These are phyloP conservation scores for Phycomyces blakesleeanus DNA, from an alignment of 192 early-diverging fungal species.

Conservation along the genomic window DNA sequence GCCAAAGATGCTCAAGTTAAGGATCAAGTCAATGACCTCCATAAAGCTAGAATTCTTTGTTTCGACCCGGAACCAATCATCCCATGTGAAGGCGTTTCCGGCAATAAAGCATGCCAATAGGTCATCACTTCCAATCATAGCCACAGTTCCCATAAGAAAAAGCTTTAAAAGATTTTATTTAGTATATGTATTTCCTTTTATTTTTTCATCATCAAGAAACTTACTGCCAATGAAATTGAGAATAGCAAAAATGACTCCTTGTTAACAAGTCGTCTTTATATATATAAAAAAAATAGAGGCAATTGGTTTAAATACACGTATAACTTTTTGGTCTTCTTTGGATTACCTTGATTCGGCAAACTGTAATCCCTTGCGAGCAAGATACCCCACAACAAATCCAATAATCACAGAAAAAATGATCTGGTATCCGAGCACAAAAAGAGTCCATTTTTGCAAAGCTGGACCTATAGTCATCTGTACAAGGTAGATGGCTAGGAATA, in stretches of 20 bases:
- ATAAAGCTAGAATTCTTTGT: conserved; percentile 73
- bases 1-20: conserved; percentile 86
- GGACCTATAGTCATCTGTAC: conserved; percentile 48
- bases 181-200: too few species aligned
- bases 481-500: conserved; percentile 71
- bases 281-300: too few species aligned
- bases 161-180: conserved; percentile 20
- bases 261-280: conserved; percentile 82
- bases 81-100: conserved; percentile 82
- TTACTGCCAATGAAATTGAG: conserved; percentile 69
- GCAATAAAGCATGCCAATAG: conserved; percentile 77
- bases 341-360: conserved; percentile 53
- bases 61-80: conserved; percentile 85
- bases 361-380: conserved; percentile 59
- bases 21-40: conserved; percentile 76
- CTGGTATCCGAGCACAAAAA: conserved; percentile 68
- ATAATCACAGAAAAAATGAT: conserved; percentile 66
- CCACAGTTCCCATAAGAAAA: conserved; percentile 66
- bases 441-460: conserved; percentile 73
- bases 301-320: too few species aligned
- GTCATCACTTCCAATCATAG: conserved; percentile 69
- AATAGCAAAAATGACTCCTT: conserved; percentile 83
- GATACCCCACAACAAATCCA: conserved; percentile 67
- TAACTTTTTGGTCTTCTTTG: not conserved
- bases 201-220: conserved; percentile 6